Percentiles rank a stretch among this genome's conserved stretches.
phyloP scores from a whole-genome alignment of 805 yeast species.

The Babjeviella inositovora region DNA sequence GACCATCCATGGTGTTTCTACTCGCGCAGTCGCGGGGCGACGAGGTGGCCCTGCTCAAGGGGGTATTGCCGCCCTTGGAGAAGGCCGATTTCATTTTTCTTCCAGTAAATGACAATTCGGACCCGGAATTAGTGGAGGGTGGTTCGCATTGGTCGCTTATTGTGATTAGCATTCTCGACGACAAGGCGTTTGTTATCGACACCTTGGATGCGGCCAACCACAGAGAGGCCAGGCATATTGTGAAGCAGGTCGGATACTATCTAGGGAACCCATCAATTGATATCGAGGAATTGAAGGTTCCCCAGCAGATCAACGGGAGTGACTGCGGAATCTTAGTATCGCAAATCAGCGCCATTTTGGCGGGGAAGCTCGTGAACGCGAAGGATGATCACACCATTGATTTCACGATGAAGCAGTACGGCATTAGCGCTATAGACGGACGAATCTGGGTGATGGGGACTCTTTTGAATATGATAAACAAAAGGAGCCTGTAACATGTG shows the following conservation, averaged over 20 bases:
- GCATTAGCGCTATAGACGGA: too few relatives aligned
- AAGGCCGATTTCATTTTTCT: conserved; percentile 36
- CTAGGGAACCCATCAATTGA: conserved; percentile 5
- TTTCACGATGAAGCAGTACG: too few relatives aligned
- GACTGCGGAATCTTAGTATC: conserved; percentile 43
- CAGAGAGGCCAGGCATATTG: conserved; percentile 13
- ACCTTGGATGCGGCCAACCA: conserved; percentile 31
- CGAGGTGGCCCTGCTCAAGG: conserved; percentile 17
- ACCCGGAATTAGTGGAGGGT: conserved; percentile 38
- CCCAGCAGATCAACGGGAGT: conserved; percentile 49
- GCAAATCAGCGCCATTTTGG: too few relatives aligned
- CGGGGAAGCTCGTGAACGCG: too few relatives aligned
- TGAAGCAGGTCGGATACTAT: conserved; percentile 11
- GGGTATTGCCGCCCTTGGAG: conserved; percentile 27
- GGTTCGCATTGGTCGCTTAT: conserved; percentile 72
- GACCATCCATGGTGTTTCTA: conserved; percentile 53
- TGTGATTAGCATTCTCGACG: conserved; percentile 29
- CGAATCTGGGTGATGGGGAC: too few relatives aligned
- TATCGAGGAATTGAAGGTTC: conserved; percentile 19
- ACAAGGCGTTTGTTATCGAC: conserved; percentile 39
- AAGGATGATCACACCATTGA: too few relatives aligned
- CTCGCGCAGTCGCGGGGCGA: conserved; percentile 26
- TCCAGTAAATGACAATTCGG: conserved; percentile 55
- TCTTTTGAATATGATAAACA: too few relatives aligned
- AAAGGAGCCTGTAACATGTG: too few relatives aligned